Percentiles rank a stretch among this genome's conserved stretches.
Evolutionary conservation across 73 alveolate species (phyloP).

Genomic region (Halteria grandinella): DNA sequence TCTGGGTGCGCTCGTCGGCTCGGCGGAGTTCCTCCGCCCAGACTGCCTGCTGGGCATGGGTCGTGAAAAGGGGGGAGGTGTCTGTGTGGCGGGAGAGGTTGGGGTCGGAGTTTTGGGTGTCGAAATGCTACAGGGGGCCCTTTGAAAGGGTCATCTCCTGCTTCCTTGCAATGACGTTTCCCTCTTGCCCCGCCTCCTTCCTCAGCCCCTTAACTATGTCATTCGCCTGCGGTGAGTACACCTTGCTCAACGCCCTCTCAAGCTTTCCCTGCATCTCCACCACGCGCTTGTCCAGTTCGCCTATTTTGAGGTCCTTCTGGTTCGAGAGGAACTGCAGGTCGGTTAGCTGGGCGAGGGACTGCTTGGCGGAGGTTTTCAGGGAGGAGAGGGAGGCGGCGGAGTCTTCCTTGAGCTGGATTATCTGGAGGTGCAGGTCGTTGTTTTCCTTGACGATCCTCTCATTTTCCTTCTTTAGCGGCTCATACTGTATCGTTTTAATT

Average conservation of each 20-base stretch:
- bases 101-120: background rate
- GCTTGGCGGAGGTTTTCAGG: slow-evolving; percentile 71
- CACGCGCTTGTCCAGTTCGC: slow-evolving; percentile 26
- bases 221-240: slow-evolving; percentile 46
- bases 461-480: slow-evolving; percentile 95
- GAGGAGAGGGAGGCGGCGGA: slow-evolving; percentile 71
- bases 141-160: slow-evolving; percentile 25
- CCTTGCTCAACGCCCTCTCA: slow-evolving; percentile 51
- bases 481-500: slow-evolving; percentile 22
- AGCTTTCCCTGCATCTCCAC: slow-evolving; percentile 30
- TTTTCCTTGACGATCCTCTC: slow-evolving; percentile 94
- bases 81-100: background rate
- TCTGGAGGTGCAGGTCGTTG: slow-evolving; percentile 92
- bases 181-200: slow-evolving; percentile 19
- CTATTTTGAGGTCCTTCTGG: slow-evolving; percentile 47
- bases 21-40: slow-evolving; percentile 69
- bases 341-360: slow-evolving; percentile 66
- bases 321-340: slow-evolving; percentile 64
- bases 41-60: slow-evolving; percentile 4
- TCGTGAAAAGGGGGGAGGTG: background rate
- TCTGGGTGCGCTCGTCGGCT: slow-evolving; percentile 59
- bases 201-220: slow-evolving; percentile 36
- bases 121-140: background rate
- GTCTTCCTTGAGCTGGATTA: slow-evolving; percentile 91
- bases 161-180: slow-evolving; percentile 28